Evolutionary conservation across 495 filamentous ascomycete genomes (phyloP).

Genomic region (Aspergillus ostianus): DNA sequence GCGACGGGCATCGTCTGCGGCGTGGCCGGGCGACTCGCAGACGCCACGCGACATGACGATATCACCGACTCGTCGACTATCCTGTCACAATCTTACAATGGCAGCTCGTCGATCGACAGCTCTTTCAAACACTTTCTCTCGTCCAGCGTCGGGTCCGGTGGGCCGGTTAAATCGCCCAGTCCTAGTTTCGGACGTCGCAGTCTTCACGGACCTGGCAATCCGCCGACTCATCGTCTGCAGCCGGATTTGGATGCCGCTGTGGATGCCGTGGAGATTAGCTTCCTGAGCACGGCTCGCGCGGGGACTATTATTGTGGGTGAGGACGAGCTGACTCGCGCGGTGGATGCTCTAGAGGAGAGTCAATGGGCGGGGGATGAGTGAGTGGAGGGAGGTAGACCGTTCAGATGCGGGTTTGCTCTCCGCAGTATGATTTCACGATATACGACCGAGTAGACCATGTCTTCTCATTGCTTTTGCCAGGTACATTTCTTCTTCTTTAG

Average conservation of each 20-base stretch:
- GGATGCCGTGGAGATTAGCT: slow-evolving; percentile 79
- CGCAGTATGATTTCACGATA: too few species aligned
- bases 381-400: not conserved
- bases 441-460: too few species aligned
- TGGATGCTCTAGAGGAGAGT: slow-evolving; percentile 64
- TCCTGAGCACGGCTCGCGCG: slow-evolving; percentile 82
- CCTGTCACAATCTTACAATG: slow-evolving; percentile 12
- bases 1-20: slow-evolving; percentile 93
- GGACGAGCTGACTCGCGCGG: slow-evolving; percentile 66
- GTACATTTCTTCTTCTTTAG: not conserved
- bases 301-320: slow-evolving; percentile 85
- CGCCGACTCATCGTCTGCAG: slow-evolving; percentile 34
- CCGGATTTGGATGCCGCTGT: slow-evolving; percentile 44
- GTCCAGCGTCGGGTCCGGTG: slow-evolving; percentile 13
- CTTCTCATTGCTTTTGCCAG: not conserved
- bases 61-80: slow-evolving; percentile 15
- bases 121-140: slow-evolving; percentile 17
- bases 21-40: slow-evolving; percentile 76
- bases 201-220: slow-evolving; percentile 11
- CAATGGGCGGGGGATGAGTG: slow-evolving; percentile 16
- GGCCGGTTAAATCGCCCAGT: slow-evolving; percentile 13
- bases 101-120: slow-evolving; percentile 17
- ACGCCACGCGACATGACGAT: slow-evolving; percentile 37
- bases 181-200: slow-evolving; percentile 11
- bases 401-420: too few species aligned